Evolutionary conservation across 2,329 filamentous ascomycete species (phyloP).

Genomic region (Colletotrichum tofieldiae): DNA sequence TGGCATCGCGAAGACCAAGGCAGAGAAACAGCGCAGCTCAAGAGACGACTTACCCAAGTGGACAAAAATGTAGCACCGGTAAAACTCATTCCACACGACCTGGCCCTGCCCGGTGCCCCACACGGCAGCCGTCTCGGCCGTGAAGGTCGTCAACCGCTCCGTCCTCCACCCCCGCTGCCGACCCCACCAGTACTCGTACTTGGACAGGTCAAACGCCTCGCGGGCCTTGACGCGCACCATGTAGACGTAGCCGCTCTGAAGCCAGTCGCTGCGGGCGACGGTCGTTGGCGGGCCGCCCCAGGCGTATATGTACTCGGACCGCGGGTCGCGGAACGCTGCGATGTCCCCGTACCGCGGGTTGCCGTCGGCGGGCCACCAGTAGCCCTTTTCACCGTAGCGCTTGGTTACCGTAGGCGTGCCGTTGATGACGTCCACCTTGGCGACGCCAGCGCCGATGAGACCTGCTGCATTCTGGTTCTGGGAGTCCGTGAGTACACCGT

Average conservation of each 20-base stretch:
- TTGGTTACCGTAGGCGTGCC: constrained; percentile 54
- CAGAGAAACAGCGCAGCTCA: not conserved
- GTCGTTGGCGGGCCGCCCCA: constrained; percentile 56
- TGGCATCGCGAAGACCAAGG: not conserved
- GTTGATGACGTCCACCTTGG: constrained; percentile 52
- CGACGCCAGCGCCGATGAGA: constrained; percentile 55
- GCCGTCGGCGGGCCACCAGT: constrained; percentile 55
- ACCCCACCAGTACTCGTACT: constrained; percentile 61
- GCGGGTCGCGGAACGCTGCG: constrained; percentile 54
- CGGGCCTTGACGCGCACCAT: constrained; percentile 53
- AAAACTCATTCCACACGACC: constrained; percentile 55
- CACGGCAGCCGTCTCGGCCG: constrained; percentile 55
- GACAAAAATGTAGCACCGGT: constrained; percentile 55
- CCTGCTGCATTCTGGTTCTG: constrained; percentile 51
- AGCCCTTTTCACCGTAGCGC: constrained; percentile 51
- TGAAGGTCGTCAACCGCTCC: constrained; percentile 50
- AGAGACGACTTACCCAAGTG: constrained; percentile 46
- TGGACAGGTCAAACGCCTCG: constrained; percentile 54
- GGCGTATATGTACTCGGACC: constrained; percentile 57
- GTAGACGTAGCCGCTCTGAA: constrained; percentile 52
- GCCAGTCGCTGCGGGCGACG: constrained; percentile 45
- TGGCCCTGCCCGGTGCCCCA: constrained; percentile 57
- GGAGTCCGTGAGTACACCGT: too few species aligned
- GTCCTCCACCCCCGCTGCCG: constrained; percentile 54
- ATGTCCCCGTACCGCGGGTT: constrained; percentile 57